A percentile compares a stretch with the other conserved stretches of the same genome.
Conservation (phyloP, 371 early-diverging fungal genomes). For the Scutellospora calospora region DNA sequence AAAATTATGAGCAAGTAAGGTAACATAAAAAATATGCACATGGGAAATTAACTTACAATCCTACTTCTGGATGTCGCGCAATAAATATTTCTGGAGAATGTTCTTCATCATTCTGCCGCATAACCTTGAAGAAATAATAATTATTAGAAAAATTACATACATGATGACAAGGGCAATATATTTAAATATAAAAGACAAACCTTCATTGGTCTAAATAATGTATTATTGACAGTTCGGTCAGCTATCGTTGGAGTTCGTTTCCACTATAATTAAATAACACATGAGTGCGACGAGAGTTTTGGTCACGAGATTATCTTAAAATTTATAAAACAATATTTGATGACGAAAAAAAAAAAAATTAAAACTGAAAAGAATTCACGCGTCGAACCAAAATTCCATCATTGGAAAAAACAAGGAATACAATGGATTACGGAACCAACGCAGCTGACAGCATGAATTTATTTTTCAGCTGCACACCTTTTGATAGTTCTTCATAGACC, state of each 20-base stretch:
- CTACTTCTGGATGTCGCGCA: slow-evolving; percentile 70
- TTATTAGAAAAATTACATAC: not conserved
- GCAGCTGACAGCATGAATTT: not conserved
- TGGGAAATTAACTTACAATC: slow-evolving; percentile 43
- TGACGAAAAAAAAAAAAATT: slow-evolving; percentile 3
- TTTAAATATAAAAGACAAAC: not conserved
- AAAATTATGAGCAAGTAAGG: not conserved
- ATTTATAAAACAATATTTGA: slow-evolving; percentile 5
- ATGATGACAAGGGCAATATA: too few relatives aligned
- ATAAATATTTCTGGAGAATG: slow-evolving; percentile 71
- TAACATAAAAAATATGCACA: not conserved
- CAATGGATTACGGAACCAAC: not conserved
- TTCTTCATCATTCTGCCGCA: slow-evolving; percentile 72
- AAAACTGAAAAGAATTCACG: slow-evolving; percentile 19
- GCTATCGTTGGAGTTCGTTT: slow-evolving; percentile 28
- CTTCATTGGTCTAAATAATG: slow-evolving; percentile 25
- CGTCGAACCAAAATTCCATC: slow-evolving; percentile 33
- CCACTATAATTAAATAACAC: slow-evolving; percentile 26
- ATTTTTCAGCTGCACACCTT: slow-evolving; percentile 55
- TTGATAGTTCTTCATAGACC: slow-evolving; percentile 75
- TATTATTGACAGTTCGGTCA: not conserved
- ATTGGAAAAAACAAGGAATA: slow-evolving; percentile 6
- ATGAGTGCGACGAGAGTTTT: not conserved
- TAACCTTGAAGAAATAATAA: slow-evolving; percentile 52
- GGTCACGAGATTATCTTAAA: not conserved